These are phyloP conservation scores for Polytrichum formosum DNA, from an alignment of 225 moss, liverwort and hornwort genomes.

Conservation along the genomic window DNA sequence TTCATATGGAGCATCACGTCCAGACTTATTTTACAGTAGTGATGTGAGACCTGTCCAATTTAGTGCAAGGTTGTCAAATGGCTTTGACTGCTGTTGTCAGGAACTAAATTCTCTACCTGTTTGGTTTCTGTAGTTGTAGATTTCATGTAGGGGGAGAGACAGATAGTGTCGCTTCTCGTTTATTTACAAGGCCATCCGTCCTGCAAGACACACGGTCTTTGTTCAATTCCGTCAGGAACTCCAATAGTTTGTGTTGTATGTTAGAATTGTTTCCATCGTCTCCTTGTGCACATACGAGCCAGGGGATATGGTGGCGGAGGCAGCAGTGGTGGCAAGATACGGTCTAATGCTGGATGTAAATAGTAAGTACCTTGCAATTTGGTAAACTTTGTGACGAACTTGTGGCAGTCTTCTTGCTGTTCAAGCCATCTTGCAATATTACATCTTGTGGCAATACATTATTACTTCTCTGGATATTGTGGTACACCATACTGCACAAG, in stretches of 20 bases:
- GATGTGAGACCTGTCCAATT: conserved; percentile 17
- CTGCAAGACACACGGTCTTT: conserved; percentile 28
- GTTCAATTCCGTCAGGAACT: conserved; percentile 32
- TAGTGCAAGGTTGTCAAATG: conserved; percentile 24
- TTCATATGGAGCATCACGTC: conserved; percentile 27
- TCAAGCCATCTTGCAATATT: too few relatives aligned
- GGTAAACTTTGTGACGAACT: too few relatives aligned
- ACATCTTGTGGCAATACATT: too few relatives aligned
- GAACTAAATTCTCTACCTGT: conserved; percentile 32
- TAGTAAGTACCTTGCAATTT: too few relatives aligned
- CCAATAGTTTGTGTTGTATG: conserved; percentile 18
- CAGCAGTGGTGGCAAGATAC: too few relatives aligned
- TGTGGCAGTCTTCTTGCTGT: too few relatives aligned
- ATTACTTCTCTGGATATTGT: too few relatives aligned
- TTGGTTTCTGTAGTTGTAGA: conserved; percentile 32
- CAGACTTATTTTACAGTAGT: conserved; percentile 32
- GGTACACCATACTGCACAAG: too few relatives aligned
- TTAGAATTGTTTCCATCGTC: too few relatives aligned
- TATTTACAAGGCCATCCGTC: conserved; percentile 33
- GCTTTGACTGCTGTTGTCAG: conserved; percentile 22
- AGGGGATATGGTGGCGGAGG: too few relatives aligned
- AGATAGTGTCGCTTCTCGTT: conserved; percentile 25
- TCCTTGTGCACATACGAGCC: too few relatives aligned
- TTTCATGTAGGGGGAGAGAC: conserved; percentile 25
- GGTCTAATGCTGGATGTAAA: too few relatives aligned